phyloP scores from a whole-genome alignment of 192 early-diverging fungal genomes.

The Podila horticola region DNA sequence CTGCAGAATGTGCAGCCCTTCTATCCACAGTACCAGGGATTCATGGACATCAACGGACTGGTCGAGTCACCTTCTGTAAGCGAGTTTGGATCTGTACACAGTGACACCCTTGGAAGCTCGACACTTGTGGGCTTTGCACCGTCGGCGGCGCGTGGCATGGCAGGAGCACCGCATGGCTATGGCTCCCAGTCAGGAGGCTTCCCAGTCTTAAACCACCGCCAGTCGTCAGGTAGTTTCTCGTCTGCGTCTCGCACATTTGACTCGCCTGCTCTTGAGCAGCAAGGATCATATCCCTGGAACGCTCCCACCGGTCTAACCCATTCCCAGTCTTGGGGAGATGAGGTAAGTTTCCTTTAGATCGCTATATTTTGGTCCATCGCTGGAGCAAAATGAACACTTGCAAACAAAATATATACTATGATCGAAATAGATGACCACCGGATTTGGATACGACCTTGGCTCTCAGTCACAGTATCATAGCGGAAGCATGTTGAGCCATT shows the following conservation, averaged over 20 bases:
- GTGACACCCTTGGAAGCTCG: not conserved
- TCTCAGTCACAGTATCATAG: slow-evolving; percentile 7
- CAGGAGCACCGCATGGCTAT: slow-evolving; percentile 8
- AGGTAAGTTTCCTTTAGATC: slow-evolving; percentile 17
- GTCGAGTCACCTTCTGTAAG: slow-evolving; percentile 32
- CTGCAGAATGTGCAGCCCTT: not conserved
- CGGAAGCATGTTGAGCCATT: slow-evolving; percentile 9
- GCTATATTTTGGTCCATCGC: not conserved
- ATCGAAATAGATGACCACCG: slow-evolving; percentile 10
- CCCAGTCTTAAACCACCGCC: slow-evolving; percentile 20
- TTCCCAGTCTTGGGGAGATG: slow-evolving; percentile 44
- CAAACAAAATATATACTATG: not conserved
- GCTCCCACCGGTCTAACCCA: slow-evolving; percentile 6
- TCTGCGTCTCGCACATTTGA: slow-evolving; percentile 28
- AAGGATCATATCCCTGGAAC: slow-evolving; percentile 33
- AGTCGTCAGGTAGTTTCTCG: slow-evolving; percentile 29
- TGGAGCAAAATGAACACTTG: not conserved
- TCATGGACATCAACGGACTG: slow-evolving; percentile 25
- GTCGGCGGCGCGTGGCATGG: slow-evolving; percentile 11
- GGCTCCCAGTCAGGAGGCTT: slow-evolving; percentile 14
- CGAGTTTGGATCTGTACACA: slow-evolving; percentile 2
- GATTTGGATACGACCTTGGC: slow-evolving; percentile 39
- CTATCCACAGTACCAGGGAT: slow-evolving; percentile 40
- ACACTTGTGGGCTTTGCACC: slow-evolving; percentile 1
- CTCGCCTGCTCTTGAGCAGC: slow-evolving; percentile 44